Conservation (phyloP, 148 eudicot genomes). For the Camellia japonica region DNA sequence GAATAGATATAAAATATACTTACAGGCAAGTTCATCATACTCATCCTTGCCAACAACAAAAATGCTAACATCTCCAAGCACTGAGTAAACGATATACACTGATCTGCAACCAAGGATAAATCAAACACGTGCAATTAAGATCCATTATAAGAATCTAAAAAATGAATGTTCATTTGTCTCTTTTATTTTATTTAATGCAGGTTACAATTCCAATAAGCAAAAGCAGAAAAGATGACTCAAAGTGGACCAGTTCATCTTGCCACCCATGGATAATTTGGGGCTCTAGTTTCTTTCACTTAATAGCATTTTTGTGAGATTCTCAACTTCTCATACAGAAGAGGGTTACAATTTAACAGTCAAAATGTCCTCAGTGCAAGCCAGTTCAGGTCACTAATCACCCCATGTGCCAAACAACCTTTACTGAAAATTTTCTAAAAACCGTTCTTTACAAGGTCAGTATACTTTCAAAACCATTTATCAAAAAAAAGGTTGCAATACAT, state of each 20-base stretch:
- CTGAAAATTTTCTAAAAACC: no score
- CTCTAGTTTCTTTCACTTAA: background rate
- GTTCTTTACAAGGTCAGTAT: no score
- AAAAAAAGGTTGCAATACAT: no score
- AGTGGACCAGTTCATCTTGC: background rate
- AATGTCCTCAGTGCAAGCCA: no score
- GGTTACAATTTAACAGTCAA: background rate
- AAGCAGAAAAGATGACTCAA: conserved; percentile 4
- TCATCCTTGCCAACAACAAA: conserved; percentile 96
- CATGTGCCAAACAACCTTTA: no score
- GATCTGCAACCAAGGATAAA: conserved; percentile 53
- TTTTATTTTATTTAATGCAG: background rate
- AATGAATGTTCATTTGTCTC: background rate
- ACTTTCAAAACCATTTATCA: no score
- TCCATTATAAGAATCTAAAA: background rate
- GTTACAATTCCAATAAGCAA: background rate
- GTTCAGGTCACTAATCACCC: no score
- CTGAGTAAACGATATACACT: conserved; percentile 86
- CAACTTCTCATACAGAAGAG: background rate
- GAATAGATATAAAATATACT: conserved; percentile 32
- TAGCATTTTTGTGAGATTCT: background rate
- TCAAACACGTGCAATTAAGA: background rate
- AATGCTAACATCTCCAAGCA: conserved; percentile 86
- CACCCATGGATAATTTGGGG: background rate
- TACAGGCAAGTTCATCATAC: conserved; percentile 96